Evolutionary conservation across 2,329 filamentous ascomycete species (phyloP).

Genomic region (Aspergillus neoniger): DNA sequence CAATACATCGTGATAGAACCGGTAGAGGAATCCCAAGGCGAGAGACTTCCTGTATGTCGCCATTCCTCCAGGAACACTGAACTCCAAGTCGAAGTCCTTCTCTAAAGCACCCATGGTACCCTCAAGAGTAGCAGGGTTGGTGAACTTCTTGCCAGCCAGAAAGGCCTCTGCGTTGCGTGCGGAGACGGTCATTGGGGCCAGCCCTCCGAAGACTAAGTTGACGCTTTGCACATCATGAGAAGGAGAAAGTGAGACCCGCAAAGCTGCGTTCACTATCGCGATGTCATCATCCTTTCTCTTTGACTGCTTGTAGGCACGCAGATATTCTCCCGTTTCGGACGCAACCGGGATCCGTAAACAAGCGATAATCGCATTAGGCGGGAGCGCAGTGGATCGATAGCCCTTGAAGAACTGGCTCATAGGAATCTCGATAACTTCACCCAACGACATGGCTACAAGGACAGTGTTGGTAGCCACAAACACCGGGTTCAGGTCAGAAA

Average conservation of each 20-base stretch:
- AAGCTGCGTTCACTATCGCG: conserved; percentile 88
- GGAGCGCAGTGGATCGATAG: conserved; percentile 81
- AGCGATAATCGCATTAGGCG: conserved; percentile 79
- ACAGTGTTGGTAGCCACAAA: conserved; percentile 84
- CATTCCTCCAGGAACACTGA: conserved; percentile 95
- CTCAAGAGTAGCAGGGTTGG: conserved; percentile 80
- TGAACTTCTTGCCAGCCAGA: conserved; percentile 75
- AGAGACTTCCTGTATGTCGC: conserved; percentile 91
- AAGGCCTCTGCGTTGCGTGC: conserved; percentile 77
- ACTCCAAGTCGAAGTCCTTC: conserved; percentile 82
- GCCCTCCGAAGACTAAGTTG: conserved; percentile 87
- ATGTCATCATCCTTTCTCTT: conserved; percentile 99
- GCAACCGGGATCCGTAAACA: conserved; percentile 83
- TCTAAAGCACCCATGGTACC: conserved; percentile 88
- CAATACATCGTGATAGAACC: conserved; percentile 90
- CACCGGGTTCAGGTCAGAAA: conserved; percentile 93
- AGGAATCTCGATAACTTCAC: conserved; percentile 76
- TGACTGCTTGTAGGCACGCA: conserved; percentile 90
- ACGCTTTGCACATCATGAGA: conserved; percentile 70
- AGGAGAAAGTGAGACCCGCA: conserved; percentile 72
- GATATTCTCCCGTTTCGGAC: conserved; percentile 73
- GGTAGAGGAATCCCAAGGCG: conserved; percentile 92
- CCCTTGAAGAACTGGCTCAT: conserved; percentile 92
- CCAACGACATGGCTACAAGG: conserved; percentile 75
- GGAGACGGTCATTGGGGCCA: conserved; percentile 88